Conservation (phyloP, 371 early-diverging fungal genomes). For the Funneliformis caledonium region DNA sequence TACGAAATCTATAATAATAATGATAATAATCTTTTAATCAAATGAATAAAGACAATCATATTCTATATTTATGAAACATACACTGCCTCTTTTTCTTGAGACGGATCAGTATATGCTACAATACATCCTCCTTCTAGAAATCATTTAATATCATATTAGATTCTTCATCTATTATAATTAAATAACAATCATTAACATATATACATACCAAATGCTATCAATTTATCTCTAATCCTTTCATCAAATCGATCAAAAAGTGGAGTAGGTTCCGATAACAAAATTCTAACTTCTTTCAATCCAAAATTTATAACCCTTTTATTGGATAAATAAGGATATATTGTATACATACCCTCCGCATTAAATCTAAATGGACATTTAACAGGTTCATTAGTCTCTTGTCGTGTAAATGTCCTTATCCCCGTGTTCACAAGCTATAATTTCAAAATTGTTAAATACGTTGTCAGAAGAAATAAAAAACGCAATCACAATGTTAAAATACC, state of each 20-base stretch:
- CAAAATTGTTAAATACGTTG: neutral
- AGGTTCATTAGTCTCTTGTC: slow-evolving; percentile 63
- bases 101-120: neutral
- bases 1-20: neutral
- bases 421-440: slow-evolving; percentile 76
- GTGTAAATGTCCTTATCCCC: slow-evolving; percentile 83
- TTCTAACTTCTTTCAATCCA: slow-evolving; percentile 56
- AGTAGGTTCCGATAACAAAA: slow-evolving; percentile 63
- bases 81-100: slow-evolving; percentile 1
- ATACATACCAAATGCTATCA: slow-evolving; percentile 47
- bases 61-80: neutral
- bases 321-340: slow-evolving; percentile 62
- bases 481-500: slow-evolving; percentile 43
- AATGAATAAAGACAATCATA: neutral
- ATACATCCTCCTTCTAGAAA: slow-evolving; percentile 31
- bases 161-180: neutral
- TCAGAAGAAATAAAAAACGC: neutral
- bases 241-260: slow-evolving; percentile 60
- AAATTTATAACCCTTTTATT: slow-evolving; percentile 60
- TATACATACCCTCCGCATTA: slow-evolving; percentile 76
- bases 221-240: slow-evolving; percentile 42
- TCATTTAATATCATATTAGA: neutral
- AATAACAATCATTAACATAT: neutral
- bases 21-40: neutral
- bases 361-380: slow-evolving; percentile 77